These are phyloP conservation scores for Cyberlindnera amylophila DNA, from an alignment of 805 yeast species.

Conservation along the genomic window DNA sequence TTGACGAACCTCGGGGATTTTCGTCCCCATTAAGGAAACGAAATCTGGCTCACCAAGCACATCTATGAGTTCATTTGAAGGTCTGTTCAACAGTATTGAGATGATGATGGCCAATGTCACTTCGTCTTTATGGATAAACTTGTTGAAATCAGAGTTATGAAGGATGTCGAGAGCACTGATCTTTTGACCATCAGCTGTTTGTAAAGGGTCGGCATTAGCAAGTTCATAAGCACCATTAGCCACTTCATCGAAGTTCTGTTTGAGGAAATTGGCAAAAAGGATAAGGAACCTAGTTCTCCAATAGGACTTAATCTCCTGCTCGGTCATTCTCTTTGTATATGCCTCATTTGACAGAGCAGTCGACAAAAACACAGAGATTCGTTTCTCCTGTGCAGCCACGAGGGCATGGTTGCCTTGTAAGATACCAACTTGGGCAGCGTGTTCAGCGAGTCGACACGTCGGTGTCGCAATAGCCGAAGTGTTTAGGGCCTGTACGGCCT, in stretches of 20 bases:
- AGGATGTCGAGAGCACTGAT: slow-evolving; percentile 21
- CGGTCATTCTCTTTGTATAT: slow-evolving; percentile 23
- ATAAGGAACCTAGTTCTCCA: slow-evolving; percentile 27
- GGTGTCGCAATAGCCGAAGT: slow-evolving; percentile 14
- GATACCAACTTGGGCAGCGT: slow-evolving; percentile 22
- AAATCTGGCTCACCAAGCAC: slow-evolving; percentile 19
- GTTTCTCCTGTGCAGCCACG: slow-evolving; percentile 23
- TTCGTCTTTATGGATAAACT: slow-evolving; percentile 24
- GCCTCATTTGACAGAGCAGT: slow-evolving; percentile 23
- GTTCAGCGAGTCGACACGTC: slow-evolving; percentile 22
- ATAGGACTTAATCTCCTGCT: slow-evolving; percentile 22
- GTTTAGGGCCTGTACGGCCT: slow-evolving; percentile 20
- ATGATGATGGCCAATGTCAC: slow-evolving; percentile 18
- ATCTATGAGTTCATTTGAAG: slow-evolving; percentile 17
- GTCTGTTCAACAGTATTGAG: slow-evolving; percentile 19
- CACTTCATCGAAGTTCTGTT: slow-evolving; percentile 22
- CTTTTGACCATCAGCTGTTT: slow-evolving; percentile 15
- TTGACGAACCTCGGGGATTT: slow-evolving; percentile 22
- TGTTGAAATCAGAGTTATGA: slow-evolving; percentile 15
- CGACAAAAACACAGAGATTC: slow-evolving; percentile 21
- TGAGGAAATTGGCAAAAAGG: slow-evolving; percentile 25
- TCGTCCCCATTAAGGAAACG: slow-evolving; percentile 19
- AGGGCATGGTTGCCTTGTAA: slow-evolving; percentile 17
- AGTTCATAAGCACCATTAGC: slow-evolving; percentile 13
- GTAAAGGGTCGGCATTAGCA: slow-evolving; percentile 16